phyloP scores from a whole-genome alignment of 768 basidiomycete species.

The Boletus edulis region DNA sequence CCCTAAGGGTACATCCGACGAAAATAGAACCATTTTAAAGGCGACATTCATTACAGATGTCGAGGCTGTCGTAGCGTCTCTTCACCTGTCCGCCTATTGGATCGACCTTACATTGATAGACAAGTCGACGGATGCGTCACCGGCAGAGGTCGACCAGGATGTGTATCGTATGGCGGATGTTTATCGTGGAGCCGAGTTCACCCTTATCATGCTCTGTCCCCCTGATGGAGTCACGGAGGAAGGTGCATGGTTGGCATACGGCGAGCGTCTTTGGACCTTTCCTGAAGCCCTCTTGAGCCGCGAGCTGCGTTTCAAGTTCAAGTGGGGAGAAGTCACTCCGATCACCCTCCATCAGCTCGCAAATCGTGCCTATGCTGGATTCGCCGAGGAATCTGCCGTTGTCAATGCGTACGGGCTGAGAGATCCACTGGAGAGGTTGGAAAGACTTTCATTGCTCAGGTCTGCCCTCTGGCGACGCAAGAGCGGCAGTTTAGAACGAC shows the following conservation, averaged over 20 bases:
- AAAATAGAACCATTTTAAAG: neutral
- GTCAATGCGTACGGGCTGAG: constrained; percentile 19
- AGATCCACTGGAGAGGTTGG: constrained; percentile 24
- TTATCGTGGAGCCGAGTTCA: constrained; percentile 21
- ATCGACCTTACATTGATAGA: constrained; percentile 12
- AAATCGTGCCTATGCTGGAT: constrained; percentile 16
- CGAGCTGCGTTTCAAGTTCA: constrained; percentile 13
- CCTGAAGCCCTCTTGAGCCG: constrained; percentile 23
- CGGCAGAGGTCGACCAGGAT: constrained; percentile 13
- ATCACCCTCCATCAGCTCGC: constrained; percentile 26
- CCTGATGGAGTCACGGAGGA: neutral
- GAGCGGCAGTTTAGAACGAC: neutral
- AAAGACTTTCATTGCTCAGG: constrained; percentile 20
- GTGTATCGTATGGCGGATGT: constrained; percentile 25
- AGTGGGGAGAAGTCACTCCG: constrained; percentile 7
- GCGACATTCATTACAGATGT: constrained; percentile 5
- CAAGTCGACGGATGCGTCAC: neutral
- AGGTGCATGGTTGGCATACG: constrained; percentile 15
- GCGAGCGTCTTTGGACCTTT: constrained; percentile 26
- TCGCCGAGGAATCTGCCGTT: constrained; percentile 19
- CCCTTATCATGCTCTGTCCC: constrained; percentile 20
- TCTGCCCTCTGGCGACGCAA: constrained; percentile 24
- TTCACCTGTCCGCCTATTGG: constrained; percentile 20
- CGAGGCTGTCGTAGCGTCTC: constrained; percentile 1
- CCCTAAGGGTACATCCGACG: neutral